Conservation (phyloP, 2,329 filamentous ascomycete genomes). For the Blastomyces percursus region DNA sequence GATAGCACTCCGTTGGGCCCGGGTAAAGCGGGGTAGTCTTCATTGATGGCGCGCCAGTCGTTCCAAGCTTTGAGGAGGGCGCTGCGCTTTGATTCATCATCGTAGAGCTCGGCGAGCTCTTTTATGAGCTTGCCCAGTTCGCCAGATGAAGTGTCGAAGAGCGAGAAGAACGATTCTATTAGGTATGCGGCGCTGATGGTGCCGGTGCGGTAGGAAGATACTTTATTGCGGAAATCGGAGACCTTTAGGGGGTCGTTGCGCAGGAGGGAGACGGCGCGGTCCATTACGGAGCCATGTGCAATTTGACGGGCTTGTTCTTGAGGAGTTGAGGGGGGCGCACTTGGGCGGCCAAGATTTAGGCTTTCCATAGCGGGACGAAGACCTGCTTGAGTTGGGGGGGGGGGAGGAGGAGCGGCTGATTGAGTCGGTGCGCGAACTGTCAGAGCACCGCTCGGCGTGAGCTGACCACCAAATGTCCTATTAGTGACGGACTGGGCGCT, state of each 20-base stretch:
- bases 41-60: conserved; percentile 90
- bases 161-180: conserved; percentile 74
- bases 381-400: conserved; percentile 19
- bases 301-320: conserved; percentile 72
- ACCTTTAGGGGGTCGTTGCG: conserved; percentile 67
- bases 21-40: conserved; percentile 85
- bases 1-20: conserved; percentile 59
- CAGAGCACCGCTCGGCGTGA: conserved; percentile 46
- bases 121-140: conserved; percentile 82
- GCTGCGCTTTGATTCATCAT: conserved; percentile 64
- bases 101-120: conserved; percentile 86
- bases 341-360: conserved; percentile 41
- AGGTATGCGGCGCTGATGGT: conserved; percentile 62
- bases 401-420: conserved; percentile 18
- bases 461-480: conserved; percentile 73
- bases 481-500: conserved; percentile 69
- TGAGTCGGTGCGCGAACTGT: conserved; percentile 39
- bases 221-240: conserved; percentile 61
- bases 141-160: conserved; percentile 71
- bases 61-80: conserved; percentile 75
- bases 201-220: conserved; percentile 66
- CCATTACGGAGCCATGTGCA: conserved; percentile 73
- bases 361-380: conserved; percentile 38
- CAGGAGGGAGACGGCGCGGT: conserved; percentile 71
- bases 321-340: conserved; percentile 39